Base-by-base conservation (phyloP, 495 filamentous ascomycete species). In the Lasiosphaeria ovina region DNA sequence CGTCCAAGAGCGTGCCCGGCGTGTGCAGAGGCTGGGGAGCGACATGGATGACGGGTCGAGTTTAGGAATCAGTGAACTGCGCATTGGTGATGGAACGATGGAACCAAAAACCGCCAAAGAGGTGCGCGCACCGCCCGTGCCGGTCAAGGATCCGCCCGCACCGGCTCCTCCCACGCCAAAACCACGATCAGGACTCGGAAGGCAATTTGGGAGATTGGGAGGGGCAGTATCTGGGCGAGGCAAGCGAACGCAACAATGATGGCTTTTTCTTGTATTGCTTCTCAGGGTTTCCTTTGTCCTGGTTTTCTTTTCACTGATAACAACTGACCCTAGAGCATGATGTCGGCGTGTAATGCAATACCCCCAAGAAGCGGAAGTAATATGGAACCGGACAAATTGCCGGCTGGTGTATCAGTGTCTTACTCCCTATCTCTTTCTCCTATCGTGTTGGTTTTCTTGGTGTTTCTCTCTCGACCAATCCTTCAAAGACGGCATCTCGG, bases 1-100 rank as follows among this genome's bases (percentile, higher is more conserved):
- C 31, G 91, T 93, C 17, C 94, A 99, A 68, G 95, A 99, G 60
- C 84, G 83, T 35, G 88, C 90, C 7, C 71, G 82, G 33, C 70
- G 82, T 42, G 68, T 78, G 33, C 77, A 81, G 57, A 73, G 78
- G 48, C 57, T 68, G 48, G 71, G 71, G 0, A 66, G 75, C 0
- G 71, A 74, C 11, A 51, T 78, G 54, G 76, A 77, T 49, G 80
- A 80, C 60, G 63, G 70, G 24, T 66, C 69, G 44, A 35, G 14
- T 6, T 66, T 76, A 24, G 72, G 69, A 34, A 53, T 71, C 5
- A 60, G 72, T 38, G 76, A 79, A 44, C 56, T 77, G 48, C 76
- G 77, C 12, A 74, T 83, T 0, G 68, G 72, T 36, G 79, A 80
- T 32, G 80, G 82, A 14, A 66, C 68, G 59, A 72, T 64, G 54